Evolutionary conservation across 2,329 filamentous ascomycete species (phyloP).

Genomic region (Calonectria honghensis): DNA sequence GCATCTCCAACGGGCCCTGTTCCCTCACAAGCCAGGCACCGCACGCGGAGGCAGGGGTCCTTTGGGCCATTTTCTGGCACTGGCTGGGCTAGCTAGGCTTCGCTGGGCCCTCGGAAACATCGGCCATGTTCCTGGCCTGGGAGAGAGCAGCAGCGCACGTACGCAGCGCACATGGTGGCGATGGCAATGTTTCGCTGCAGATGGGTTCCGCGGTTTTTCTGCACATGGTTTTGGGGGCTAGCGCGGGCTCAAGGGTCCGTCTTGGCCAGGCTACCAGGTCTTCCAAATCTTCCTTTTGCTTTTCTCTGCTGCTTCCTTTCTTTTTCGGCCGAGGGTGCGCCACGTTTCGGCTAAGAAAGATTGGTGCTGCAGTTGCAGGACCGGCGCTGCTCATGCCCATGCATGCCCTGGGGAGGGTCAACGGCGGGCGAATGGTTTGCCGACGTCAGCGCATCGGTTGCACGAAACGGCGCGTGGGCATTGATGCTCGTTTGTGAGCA

Average conservation of each 20-base stretch:
- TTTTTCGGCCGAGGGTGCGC: conserved; percentile 13
- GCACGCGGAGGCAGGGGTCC: conserved; percentile 2
- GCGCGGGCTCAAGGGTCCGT: background rate
- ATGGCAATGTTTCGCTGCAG: conserved; percentile 2
- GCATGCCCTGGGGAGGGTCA: background rate
- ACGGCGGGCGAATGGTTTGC: background rate
- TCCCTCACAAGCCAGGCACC: background rate
- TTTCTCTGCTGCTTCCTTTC: background rate
- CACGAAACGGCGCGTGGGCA: background rate
- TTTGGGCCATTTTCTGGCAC: too few relatives aligned
- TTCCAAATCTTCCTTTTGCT: background rate
- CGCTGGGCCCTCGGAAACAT: conserved; percentile 8
- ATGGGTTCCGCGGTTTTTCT: background rate
- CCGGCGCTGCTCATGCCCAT: background rate
- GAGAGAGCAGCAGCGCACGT: background rate
- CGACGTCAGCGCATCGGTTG: background rate
- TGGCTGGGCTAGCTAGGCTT: too few relatives aligned
- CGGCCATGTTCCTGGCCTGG: background rate
- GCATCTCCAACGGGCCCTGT: background rate
- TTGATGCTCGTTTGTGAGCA: conserved; percentile 26
- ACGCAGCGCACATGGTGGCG: conserved; percentile 4
- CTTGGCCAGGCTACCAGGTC: too few relatives aligned
- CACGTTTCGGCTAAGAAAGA: conserved; percentile 26
- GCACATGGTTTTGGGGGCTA: background rate
- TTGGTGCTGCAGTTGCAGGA: conserved; percentile 1